phyloP scores from a whole-genome alignment of 177 flowering plant genomes.

The Telopea speciosissima region DNA sequence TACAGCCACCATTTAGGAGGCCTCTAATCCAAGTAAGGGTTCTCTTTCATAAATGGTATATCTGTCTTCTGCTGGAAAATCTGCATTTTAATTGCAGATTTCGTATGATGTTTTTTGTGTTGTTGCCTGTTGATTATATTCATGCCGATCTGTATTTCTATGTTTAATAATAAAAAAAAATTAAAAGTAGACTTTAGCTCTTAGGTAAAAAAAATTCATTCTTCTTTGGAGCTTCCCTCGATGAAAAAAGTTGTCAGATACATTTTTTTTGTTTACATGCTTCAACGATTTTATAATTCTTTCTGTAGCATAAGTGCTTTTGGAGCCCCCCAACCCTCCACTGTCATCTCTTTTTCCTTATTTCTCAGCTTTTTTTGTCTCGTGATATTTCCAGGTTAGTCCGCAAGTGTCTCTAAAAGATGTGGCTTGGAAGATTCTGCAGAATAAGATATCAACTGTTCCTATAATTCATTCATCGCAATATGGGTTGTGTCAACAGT shows the following conservation, averaged over 20 bases:
- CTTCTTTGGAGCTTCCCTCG: not conserved
- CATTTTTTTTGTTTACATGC: not conserved
- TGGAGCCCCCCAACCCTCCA: too few species aligned
- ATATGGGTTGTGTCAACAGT: conserved; percentile 70
- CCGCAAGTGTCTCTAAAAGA: conserved; percentile 75
- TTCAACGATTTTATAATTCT: not conserved
- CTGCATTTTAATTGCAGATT: not conserved
- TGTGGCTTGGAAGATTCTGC: conserved; percentile 60
- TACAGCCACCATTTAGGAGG: conserved; percentile 8
- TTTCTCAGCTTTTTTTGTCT: not conserved
- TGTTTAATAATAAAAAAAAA: not conserved
- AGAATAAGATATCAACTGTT: conserved; percentile 63
- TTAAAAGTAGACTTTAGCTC: not conserved
- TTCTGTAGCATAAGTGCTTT: not conserved
- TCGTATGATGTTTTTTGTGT: not conserved
- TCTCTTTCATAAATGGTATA: not conserved
- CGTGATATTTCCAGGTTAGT: conserved; percentile 48
- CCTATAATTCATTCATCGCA: conserved; percentile 64
- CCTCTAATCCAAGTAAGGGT: conserved; percentile 24
- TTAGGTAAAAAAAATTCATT: too few species aligned
- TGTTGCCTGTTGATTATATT: not conserved
- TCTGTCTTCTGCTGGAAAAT: not conserved
- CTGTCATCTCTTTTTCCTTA: not conserved
- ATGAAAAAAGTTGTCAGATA: not conserved
- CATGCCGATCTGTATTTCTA: not conserved